A percentile compares a stretch with the other conserved stretches of the same genome.
phyloP scores from a whole-genome alignment of 148 eudicot species.

The Amaranthus palmeri region DNA sequence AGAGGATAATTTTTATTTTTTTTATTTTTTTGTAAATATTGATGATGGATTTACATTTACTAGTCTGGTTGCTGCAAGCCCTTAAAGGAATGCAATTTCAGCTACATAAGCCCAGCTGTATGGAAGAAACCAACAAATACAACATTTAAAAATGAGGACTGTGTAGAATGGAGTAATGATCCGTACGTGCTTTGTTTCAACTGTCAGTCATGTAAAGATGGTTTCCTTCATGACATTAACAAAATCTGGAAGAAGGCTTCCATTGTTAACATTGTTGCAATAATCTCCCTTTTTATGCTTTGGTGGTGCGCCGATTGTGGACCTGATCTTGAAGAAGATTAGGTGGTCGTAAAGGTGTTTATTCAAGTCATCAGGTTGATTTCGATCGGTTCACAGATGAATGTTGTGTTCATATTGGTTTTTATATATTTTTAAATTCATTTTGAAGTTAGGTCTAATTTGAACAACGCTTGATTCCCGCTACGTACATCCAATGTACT shows the following conservation, averaged over 20 bases:
- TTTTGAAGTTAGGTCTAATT: too few species aligned
- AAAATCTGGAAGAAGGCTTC: too few species aligned
- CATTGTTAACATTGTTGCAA: background rate
- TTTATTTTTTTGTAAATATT: too few species aligned
- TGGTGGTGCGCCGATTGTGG: constrained; percentile 3
- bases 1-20: too few species aligned
- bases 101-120: background rate
- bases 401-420: too few species aligned
- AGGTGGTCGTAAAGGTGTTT: too few species aligned
- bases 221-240: background rate
- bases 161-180: background rate
- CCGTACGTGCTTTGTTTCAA: background rate
- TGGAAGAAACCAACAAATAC: background rate
- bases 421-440: too few species aligned
- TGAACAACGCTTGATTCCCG: too few species aligned
- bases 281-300: background rate
- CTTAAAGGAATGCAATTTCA: background rate
- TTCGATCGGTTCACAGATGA: too few species aligned
- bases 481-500: too few species aligned
- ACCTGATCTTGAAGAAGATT: background rate
- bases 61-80: constrained; percentile 18
- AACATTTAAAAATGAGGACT: background rate
- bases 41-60: too few species aligned
- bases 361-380: too few species aligned
- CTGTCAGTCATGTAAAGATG: constrained; percentile 6